Conservation (phyloP, 495 filamentous ascomycete genomes). For the Lepraria neglecta region DNA sequence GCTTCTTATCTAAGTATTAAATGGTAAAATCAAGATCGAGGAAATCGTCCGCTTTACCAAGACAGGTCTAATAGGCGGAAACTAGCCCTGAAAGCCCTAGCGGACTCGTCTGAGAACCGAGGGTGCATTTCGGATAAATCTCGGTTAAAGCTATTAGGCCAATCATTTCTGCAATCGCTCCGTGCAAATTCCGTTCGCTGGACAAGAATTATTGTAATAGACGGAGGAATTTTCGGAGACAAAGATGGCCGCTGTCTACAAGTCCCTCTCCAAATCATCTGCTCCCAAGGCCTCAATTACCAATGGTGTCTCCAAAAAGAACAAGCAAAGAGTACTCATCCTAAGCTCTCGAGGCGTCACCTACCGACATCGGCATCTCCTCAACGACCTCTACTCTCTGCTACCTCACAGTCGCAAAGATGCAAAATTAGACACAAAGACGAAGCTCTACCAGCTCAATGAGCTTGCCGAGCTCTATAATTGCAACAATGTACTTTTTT, state of each 20-base stretch:
- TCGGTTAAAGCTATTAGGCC: too few species aligned
- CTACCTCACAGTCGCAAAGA: constrained; percentile 91
- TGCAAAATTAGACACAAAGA: constrained; percentile 93
- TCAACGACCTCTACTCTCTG: constrained; percentile 81
- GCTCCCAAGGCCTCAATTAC: constrained; percentile 19
- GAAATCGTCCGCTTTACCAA: too few species aligned
- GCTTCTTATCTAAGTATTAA: too few species aligned
- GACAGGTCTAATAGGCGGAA: too few species aligned
- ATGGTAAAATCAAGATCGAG: too few species aligned
- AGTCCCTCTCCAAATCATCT: constrained; percentile 64
- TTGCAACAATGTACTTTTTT: constrained; percentile 96
- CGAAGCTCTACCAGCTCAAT: constrained; percentile 80
- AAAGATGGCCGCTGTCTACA: constrained; percentile 98
- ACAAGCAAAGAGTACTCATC: constrained; percentile 80
- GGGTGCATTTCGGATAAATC: too few species aligned
- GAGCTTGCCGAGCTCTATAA: constrained; percentile 98
- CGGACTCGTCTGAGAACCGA: too few species aligned
- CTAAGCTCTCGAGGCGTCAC: constrained; percentile 85
- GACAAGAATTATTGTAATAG: too few species aligned
- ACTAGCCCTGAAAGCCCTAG: too few species aligned
- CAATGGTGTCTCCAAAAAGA: constrained; percentile 43
- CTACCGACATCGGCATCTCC: constrained; percentile 84
- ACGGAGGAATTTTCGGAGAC: too few species aligned
- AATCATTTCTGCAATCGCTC: too few species aligned
- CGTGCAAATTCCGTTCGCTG: too few species aligned